Evolutionary conservation across 2,329 filamentous ascomycete species (phyloP), one percentile per base, ranked within the genome.

Genomic region (Raffaelea arxii): DNA sequence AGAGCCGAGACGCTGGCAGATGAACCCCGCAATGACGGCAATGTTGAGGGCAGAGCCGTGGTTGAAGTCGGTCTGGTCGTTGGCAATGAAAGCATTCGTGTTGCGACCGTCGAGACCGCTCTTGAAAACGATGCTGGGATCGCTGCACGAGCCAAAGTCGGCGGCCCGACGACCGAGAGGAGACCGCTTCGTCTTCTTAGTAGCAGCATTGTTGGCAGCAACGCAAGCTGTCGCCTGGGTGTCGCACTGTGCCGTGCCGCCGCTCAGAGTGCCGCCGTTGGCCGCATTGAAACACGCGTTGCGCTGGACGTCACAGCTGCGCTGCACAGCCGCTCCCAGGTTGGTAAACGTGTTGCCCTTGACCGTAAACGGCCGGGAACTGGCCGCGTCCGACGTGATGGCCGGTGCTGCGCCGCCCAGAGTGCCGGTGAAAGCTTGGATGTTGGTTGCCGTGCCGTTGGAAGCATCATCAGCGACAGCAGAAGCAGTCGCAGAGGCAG

Each of bases 11-110:
- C 67, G 66, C 46, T 62, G 56, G 59, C 69, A 73, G 58, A 74
- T 70, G 58, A 74, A 74, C 39, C 60, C 56, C 12, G 69, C 63
- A 51, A 74, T 70, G 55, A 72, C 61, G 37, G 56, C 62, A 54
- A 74, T 71, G 55, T 66, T 67, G 36, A 66, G 57, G 7, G 69
- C 69, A 6, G 66, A 69, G 45, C 69, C 68, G 54, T 73, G 71
- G 55, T 63, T 65, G 58, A 69, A 74, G 51, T 62, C 61, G 25
- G 51, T 53, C 49, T 63, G 54, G 57, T 72, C 64, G 10, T 56
- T 58, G 32, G 69, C 62, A 53, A 67, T 61, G 51, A 72, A 73
- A 14, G 65, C 62, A 23, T 61, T 54, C 25, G 66, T 60, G 30
- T 61, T 62, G 49, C 69, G 68, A 42, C 68, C 68, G 52, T 71